phyloP scores from a whole-genome alignment of 306 rosid species.

The Cicer yamashitae region DNA sequence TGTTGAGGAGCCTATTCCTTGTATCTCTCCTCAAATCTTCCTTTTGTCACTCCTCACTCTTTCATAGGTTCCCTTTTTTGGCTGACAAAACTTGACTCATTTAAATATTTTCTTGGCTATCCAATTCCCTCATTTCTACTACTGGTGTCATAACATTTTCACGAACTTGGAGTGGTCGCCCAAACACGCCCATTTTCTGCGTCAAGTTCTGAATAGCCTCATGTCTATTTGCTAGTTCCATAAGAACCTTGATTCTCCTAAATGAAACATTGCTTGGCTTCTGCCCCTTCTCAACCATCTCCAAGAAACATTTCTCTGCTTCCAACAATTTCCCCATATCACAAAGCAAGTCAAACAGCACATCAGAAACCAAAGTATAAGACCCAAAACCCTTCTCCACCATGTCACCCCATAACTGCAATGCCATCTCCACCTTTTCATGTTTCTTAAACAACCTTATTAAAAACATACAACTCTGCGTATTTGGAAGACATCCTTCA shows the following conservation, averaged over 20 bases:
- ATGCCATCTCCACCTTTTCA: conserved; percentile 83
- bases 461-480: conserved; percentile 90
- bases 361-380: conserved; percentile 79
- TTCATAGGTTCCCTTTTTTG: not conserved
- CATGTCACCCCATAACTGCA: conserved; percentile 90
- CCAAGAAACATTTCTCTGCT: conserved; percentile 82
- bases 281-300: conserved; percentile 90
- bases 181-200: conserved; percentile 69
- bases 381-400: conserved; percentile 87
- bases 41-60: not conserved
- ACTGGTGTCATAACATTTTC: conserved; percentile 32
- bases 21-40: not conserved
- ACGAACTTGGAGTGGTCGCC: conserved; percentile 47
- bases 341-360: conserved; percentile 85
- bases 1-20: not conserved
- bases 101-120: not conserved
- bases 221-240: conserved; percentile 79
- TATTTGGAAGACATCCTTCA: conserved; percentile 73
- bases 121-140: not conserved
- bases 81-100: not conserved
- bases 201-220: conserved; percentile 69
- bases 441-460: conserved; percentile 72
- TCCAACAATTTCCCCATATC: conserved; percentile 76
- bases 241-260: conserved; percentile 84
- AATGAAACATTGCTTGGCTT: conserved; percentile 79